Evolutionary conservation across 2,329 filamentous ascomycete genomes (phyloP).

Genomic region (Didymella sp.): DNA sequence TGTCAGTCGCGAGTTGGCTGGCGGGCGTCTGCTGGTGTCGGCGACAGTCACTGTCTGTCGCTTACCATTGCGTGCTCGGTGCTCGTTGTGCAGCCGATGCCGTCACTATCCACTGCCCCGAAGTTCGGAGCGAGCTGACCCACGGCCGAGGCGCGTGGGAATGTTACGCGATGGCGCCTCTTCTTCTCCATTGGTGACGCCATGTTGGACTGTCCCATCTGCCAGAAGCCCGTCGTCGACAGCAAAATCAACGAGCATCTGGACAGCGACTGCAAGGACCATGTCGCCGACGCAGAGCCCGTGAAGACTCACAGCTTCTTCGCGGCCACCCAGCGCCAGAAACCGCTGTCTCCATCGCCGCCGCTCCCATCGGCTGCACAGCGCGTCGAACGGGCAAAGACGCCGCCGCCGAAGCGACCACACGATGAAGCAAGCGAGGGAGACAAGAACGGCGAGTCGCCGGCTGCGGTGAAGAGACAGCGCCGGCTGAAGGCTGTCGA

Average conservation of each 20-base stretch:
- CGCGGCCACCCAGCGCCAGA: slow-evolving; percentile 56
- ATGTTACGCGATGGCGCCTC: slow-evolving; percentile 14
- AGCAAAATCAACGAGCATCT: slow-evolving; percentile 87
- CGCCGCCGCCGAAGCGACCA: slow-evolving; percentile 39
- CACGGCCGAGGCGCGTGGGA: slow-evolving; percentile 16
- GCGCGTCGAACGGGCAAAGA: slow-evolving; percentile 31
- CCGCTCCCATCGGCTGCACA: slow-evolving; percentile 21
- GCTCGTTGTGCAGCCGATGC: slow-evolving; percentile 31
- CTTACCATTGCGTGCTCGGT: slow-evolving; percentile 44
- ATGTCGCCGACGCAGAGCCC: slow-evolving; percentile 62
- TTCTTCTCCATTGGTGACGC: too few species aligned
- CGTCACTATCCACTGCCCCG: slow-evolving; percentile 8
- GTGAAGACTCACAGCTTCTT: slow-evolving; percentile 60
- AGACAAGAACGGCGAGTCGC: slow-evolving; percentile 29
- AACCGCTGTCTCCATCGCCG: slow-evolving; percentile 26
- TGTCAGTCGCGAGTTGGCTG: slow-evolving; percentile 11
- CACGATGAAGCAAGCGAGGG: slow-evolving; percentile 30
- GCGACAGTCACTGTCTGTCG: background rate
- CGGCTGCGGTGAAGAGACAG: slow-evolving; percentile 57
- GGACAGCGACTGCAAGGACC: slow-evolving; percentile 78
- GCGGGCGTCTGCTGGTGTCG: background rate
- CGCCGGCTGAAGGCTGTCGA: slow-evolving; percentile 64
- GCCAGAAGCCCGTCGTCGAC: slow-evolving; percentile 73
- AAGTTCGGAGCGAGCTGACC: slow-evolving; percentile 16
- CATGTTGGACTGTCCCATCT: slow-evolving; percentile 81